Evolutionary conservation across 148 eudicot genomes (phyloP).

Genomic region (Fagopyrum tataricum): DNA sequence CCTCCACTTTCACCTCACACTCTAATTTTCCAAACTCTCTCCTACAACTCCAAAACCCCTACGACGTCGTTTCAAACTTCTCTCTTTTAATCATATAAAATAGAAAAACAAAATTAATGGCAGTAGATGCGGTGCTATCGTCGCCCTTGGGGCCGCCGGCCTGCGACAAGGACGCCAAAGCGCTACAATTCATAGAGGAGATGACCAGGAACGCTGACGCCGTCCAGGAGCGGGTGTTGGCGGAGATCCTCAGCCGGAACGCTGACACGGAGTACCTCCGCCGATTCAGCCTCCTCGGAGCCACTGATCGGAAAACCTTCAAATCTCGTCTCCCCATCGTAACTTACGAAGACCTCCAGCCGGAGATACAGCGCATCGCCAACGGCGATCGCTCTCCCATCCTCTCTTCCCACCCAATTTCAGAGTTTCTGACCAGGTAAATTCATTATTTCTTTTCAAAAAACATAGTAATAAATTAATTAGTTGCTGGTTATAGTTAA

Average conservation of each 20-base stretch:
- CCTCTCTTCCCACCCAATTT: constrained; percentile 67
- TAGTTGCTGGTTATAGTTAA: background rate
- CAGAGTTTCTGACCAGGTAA: constrained; percentile 86
- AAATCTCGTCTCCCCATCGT: constrained; percentile 54
- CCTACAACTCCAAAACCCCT: background rate
- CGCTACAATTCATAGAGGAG: constrained; percentile 64
- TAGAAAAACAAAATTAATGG: constrained; percentile 29
- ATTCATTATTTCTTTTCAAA: background rate
- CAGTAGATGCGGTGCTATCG: constrained; percentile 47
- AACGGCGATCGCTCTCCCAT: constrained; percentile 70
- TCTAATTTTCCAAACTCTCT: background rate
- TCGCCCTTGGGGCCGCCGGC: constrained; percentile 71
- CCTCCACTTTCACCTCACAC: constrained; percentile 4
- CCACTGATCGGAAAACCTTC: constrained; percentile 47
- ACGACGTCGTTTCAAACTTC: background rate
- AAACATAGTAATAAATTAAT: background rate
- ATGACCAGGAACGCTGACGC: constrained; percentile 65
- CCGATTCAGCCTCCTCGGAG: constrained; percentile 38
- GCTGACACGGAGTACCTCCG: constrained; percentile 57
- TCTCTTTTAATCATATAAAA: background rate
- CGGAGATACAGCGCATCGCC: constrained; percentile 70
- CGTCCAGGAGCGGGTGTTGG: constrained; percentile 53
- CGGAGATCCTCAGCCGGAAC: constrained; percentile 51
- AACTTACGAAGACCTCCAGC: constrained; percentile 72
- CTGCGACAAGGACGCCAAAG: constrained; percentile 69